Evolutionary conservation across 331 rosid genomes (phyloP).

Genomic region (Pyrus hybrid): DNA sequence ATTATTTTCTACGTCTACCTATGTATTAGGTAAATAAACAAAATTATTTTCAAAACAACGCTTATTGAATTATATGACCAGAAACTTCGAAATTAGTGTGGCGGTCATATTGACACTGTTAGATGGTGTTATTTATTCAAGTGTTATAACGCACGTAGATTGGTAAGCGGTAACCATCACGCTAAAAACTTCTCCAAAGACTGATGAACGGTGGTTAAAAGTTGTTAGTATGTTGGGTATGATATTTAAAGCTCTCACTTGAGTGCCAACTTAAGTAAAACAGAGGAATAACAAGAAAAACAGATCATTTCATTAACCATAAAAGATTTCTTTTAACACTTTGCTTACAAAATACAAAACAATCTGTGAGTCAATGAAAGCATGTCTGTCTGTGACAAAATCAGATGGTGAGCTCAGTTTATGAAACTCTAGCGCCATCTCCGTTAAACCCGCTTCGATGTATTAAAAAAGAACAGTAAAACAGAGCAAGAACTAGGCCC

Average conservation of each 20-base stretch:
- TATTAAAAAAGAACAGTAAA: conserved; percentile 12
- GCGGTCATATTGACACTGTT: background rate
- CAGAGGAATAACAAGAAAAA: background rate
- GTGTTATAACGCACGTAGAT: background rate
- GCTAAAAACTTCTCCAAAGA: background rate
- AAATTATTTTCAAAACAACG: background rate
- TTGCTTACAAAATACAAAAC: background rate
- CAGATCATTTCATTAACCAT: background rate
- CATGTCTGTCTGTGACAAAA: background rate
- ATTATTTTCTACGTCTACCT: too few relatives aligned
- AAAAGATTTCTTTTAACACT: background rate
- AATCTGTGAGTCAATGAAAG: conserved; percentile 10
- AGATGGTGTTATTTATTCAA: too few relatives aligned
- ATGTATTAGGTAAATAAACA: too few relatives aligned
- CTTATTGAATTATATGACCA: background rate
- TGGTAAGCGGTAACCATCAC: background rate
- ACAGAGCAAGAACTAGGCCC: conserved; percentile 29
- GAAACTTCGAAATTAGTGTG: background rate
- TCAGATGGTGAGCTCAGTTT: conserved; percentile 10
- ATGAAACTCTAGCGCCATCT: conserved; percentile 5
- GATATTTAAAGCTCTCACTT: background rate
- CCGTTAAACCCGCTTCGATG: conserved; percentile 26
- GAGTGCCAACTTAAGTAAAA: background rate
- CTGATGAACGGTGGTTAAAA: background rate
- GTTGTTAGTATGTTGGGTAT: background rate